Percentiles rank a stretch among this genome's conserved stretches.
phyloP scores from a whole-genome alignment of 148 eudicot species.

The Arbutus unedo region DNA sequence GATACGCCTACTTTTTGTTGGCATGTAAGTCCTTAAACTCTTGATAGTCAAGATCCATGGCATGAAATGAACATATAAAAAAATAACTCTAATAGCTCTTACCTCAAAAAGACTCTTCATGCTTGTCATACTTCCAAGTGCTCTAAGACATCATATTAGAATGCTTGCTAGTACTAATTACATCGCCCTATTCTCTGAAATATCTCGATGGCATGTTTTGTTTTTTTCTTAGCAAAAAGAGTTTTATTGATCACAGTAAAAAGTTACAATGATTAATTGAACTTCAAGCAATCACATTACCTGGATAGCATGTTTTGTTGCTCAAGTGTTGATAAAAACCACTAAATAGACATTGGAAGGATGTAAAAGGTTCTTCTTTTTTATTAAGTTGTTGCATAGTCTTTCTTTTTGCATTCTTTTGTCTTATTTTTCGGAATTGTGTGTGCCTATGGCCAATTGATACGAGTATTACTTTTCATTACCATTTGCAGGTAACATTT shows the following conservation, averaged over 20 bases:
- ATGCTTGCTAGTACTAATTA: not conserved
- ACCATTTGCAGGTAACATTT: not conserved
- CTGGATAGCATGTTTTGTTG: slow-evolving; percentile 7
- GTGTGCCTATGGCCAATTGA: not conserved
- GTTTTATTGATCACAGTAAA: too few species aligned
- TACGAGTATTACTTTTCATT: not conserved
- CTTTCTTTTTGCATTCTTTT: not conserved
- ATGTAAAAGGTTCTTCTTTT: not conserved
- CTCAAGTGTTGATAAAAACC: not conserved
- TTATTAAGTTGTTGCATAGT: not conserved
- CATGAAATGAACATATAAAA: too few species aligned
- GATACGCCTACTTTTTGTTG: too few species aligned
- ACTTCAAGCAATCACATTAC: not conserved
- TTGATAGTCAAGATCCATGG: too few species aligned
- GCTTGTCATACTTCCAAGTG: not conserved
- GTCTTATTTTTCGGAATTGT: not conserved
- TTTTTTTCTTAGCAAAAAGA: not conserved
- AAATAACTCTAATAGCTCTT: too few species aligned
- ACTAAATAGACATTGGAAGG: not conserved
- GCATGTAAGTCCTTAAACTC: too few species aligned
- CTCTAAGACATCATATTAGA: not conserved
- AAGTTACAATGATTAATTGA: too few species aligned
- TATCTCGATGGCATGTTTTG: slow-evolving; percentile 9
- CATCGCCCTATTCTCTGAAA: not conserved
- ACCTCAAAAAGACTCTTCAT: too few species aligned